These are phyloP conservation scores for Melaleuca quinquenervia DNA, from an alignment of 345 rosid species.

Conservation along the genomic window DNA sequence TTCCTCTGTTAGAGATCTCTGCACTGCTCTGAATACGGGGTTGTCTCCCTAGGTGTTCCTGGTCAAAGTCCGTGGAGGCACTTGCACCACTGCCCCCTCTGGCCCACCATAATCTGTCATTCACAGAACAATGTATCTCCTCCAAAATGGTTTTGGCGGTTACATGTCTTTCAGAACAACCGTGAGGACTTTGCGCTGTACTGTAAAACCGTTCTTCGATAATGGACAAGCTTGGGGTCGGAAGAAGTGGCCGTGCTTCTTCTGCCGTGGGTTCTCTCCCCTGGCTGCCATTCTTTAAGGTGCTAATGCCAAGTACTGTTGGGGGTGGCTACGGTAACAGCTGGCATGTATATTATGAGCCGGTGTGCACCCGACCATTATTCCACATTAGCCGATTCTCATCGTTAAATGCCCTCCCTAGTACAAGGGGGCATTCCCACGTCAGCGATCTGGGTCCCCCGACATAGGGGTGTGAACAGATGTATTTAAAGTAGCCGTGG, in stretches of 20 bases:
- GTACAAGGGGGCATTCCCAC: too few species aligned
- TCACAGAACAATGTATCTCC: conserved; percentile 90
- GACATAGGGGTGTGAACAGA: conserved; percentile 83
- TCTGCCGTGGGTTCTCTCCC: conserved; percentile 77
- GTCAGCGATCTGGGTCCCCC: too few species aligned
- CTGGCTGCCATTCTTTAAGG: conserved; percentile 71
- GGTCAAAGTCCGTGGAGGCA: conserved; percentile 77
- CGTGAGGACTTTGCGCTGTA: conserved; percentile 93
- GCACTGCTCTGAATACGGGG: conserved; percentile 71
- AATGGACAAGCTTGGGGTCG: conserved; percentile 63
- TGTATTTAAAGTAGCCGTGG: conserved; percentile 83
- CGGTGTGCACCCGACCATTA: too few species aligned
- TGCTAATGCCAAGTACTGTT: conserved; percentile 85
- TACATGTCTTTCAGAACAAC: conserved; percentile 76
- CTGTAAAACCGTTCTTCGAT: conserved; percentile 82
- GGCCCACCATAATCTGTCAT: conserved; percentile 50
- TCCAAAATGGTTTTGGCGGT: conserved; percentile 89
- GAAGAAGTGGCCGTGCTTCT: conserved; percentile 93
- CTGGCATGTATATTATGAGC: conserved; percentile 94
- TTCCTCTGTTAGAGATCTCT: conserved; percentile 69
- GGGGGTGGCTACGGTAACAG: conserved; percentile 89
- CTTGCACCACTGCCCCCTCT: conserved; percentile 75
- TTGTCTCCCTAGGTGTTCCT: conserved; percentile 57
- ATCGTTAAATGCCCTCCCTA: too few species aligned
- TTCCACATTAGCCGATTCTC: too few species aligned